Evolutionary conservation across 2,329 filamentous ascomycete genomes (phyloP).

Genomic region (Monilinia aucupariae): DNA sequence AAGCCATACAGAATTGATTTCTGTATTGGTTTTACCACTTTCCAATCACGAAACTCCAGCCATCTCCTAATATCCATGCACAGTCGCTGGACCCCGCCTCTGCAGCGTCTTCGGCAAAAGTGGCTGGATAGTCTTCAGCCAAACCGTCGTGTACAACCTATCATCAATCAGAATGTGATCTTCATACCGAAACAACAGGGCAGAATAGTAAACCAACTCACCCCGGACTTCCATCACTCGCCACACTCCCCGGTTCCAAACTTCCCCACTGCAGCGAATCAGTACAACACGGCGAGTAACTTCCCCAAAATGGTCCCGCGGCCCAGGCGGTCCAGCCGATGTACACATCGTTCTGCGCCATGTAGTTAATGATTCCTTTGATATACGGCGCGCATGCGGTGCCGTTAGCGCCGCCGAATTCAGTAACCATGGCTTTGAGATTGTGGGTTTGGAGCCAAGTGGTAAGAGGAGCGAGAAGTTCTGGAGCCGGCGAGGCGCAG

Average conservation of each 20-base stretch:
- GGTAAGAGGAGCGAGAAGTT: constrained; percentile 41
- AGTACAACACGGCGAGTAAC: constrained; percentile 39
- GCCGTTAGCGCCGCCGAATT: constrained; percentile 45
- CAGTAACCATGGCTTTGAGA: constrained; percentile 46
- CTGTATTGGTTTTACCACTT: no score
- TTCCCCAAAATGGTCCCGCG: constrained; percentile 46
- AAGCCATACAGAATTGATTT: no score
- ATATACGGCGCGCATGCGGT: constrained; percentile 41
- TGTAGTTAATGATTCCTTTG: constrained; percentile 41
- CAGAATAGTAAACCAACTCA: background rate
- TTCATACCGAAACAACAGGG: background rate
- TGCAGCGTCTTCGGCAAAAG: constrained; percentile 2
- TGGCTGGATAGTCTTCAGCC: background rate
- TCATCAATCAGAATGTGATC: background rate
- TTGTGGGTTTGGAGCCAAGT: constrained; percentile 43
- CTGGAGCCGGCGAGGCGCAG: constrained; percentile 39
- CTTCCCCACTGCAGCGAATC: constrained; percentile 41
- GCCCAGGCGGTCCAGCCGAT: constrained; percentile 50
- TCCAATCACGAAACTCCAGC: no score
- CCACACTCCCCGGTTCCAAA: constrained; percentile 43
- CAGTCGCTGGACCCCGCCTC: background rate
- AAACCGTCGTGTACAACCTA: constrained; percentile 8
- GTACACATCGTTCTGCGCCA: constrained; percentile 43
- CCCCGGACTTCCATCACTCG: constrained; percentile 40
- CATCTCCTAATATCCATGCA: background rate